Base-by-base conservation (phyloP, 768 basidiomycete genomes). In the Rubroboletus satanas region DNA sequence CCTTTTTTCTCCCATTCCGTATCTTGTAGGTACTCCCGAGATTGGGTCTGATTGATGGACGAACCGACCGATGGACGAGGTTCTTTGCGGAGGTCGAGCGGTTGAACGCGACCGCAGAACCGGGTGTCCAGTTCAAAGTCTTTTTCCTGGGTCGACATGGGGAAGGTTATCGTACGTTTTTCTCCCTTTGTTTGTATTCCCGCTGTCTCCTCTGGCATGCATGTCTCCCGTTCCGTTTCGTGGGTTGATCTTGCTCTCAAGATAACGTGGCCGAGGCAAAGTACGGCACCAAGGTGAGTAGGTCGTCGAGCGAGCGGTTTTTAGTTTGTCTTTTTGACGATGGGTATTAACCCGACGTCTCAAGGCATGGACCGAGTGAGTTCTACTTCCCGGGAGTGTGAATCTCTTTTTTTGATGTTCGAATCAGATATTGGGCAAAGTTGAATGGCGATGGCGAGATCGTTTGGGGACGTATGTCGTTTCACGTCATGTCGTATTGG, bases 91-190 rank as follows among this genome's bases (percentile, higher is more conserved):
- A 72, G 9, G 67, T 90, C n/a, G 52, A 66, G 6, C 54, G 67
- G n/a, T 65, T 90, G 52, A 64, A 64, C 4, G 49, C 45, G 29
- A 52, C 49, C 1, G 57, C 64, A 2, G 52, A 47, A 31, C 49
- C 53, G 3, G 59, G 59, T 11, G 51, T 56, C 2, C 51, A 53
- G 15, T 58, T 52, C 71, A 91, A 90, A 61, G 73, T 87, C 12
- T 72, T 90, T 51, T 80, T 85, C 54, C 67, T 90, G 2, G 80
- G 79, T 3, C 74, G 89, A 59, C 89, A 92, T 57, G 89, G 89
- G 1, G 74, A 90, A 68, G 89, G 87, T 9, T 65, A 65, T 45
- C 64, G 64, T 65, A 18, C 50, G 65, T 64, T 10, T 36, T 12
- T 21, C 5, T 0, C 5, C 9, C 12, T 12, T 43, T 7, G 14